Evolutionary conservation across 2,329 filamentous ascomycete species (phyloP).

Genomic region (Bimuria novae-zelandiae): DNA sequence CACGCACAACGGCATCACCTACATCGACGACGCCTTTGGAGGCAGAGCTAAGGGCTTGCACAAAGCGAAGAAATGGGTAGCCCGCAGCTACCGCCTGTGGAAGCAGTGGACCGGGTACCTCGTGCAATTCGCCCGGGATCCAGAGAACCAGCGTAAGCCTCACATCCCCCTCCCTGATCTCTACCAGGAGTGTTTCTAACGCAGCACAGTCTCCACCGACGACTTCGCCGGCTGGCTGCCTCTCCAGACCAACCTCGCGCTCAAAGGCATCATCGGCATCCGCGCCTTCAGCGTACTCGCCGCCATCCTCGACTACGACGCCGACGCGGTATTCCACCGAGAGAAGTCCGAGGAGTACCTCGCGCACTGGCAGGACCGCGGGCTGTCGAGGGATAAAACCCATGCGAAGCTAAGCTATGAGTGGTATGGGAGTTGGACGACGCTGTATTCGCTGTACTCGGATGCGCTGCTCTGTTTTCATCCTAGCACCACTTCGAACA

Average conservation of each 20-base stretch:
- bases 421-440: conserved; percentile 80
- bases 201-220: conserved; percentile 69
- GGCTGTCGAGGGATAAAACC: conserved; percentile 68
- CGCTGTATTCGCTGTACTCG: conserved; percentile 82
- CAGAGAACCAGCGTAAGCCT: conserved; percentile 67
- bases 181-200: background rate
- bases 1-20: conserved; percentile 55
- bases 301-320: conserved; percentile 61
- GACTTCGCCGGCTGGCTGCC: conserved; percentile 80
- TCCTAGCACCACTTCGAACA: conserved; percentile 54
- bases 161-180: background rate
- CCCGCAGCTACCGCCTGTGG: conserved; percentile 71
- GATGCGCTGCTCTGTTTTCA: conserved; percentile 84
- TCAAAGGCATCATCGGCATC: conserved; percentile 84
- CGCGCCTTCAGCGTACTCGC: conserved; percentile 77
- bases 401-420: conserved; percentile 82
- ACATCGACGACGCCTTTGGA: conserved; percentile 67
- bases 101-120: conserved; percentile 80
- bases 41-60: conserved; percentile 58
- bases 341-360: conserved; percentile 71
- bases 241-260: conserved; percentile 79
- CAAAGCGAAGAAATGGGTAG: conserved; percentile 67
- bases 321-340: conserved; percentile 64
- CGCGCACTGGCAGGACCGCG: conserved; percentile 71
- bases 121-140: conserved; percentile 74